Evolutionary conservation across 768 basidiomycete genomes (phyloP).

Genomic region (Boletellus ananas): DNA sequence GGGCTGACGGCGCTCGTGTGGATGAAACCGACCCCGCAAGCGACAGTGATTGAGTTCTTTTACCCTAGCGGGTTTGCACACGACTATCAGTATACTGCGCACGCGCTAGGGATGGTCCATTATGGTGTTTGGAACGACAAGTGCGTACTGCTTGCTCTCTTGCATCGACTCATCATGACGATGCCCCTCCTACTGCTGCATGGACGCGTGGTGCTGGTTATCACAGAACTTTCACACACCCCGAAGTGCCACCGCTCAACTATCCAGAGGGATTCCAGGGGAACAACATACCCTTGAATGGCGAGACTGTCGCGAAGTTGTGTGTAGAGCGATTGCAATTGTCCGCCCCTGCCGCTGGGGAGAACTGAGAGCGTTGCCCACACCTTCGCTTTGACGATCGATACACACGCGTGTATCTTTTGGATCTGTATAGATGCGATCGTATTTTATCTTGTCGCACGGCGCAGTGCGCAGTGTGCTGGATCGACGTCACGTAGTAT

Average conservation of each 20-base stretch:
- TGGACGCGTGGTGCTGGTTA: background rate
- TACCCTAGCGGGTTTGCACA: conserved; percentile 79
- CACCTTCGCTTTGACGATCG: background rate
- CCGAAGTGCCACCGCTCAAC: conserved; percentile 58
- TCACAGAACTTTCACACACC: conserved; percentile 67
- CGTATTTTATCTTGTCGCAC: background rate
- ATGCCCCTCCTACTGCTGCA: background rate
- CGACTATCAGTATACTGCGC: conserved; percentile 79
- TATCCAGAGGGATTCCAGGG: conserved; percentile 91
- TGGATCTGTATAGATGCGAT: background rate
- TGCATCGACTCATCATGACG: background rate
- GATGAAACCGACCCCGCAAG: conserved; percentile 82
- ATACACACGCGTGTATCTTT: background rate
- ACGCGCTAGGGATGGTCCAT: conserved; percentile 80
- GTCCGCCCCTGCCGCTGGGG: background rate
- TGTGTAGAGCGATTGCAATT: conserved; percentile 49
- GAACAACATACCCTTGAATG: conserved; percentile 82
- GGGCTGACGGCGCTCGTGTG: conserved; percentile 84
- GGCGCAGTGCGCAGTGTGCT: background rate
- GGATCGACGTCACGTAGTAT: background rate
- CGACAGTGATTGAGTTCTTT: conserved; percentile 93
- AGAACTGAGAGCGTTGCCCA: background rate
- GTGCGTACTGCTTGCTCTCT: conserved; percentile 35
- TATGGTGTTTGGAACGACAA: conserved; percentile 80
- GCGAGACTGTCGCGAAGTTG: conserved; percentile 58